Conservation (phyloP, 495 filamentous ascomycete species). For the Tricharina praecox region DNA sequence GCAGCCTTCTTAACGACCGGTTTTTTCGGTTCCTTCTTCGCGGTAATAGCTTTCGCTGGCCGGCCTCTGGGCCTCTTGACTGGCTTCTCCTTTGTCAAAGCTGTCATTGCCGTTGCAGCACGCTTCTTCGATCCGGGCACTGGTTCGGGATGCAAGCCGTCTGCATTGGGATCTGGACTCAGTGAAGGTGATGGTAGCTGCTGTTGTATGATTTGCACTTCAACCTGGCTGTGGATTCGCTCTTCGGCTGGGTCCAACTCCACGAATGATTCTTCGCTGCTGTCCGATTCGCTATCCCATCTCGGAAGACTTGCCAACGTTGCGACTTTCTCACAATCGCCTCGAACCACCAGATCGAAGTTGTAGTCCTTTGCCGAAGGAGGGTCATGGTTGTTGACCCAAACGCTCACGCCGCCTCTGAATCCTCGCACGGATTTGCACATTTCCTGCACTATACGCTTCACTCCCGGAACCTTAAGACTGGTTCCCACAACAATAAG, state of each 20-base stretch:
- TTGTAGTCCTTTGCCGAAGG: slow-evolving; percentile 72
- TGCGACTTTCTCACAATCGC: slow-evolving; percentile 78
- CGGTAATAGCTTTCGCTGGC: too few species aligned
- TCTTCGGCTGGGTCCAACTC: slow-evolving; percentile 15
- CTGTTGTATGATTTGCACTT: slow-evolving; percentile 19
- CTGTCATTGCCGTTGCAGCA: not conserved
- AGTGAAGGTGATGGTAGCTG: slow-evolving; percentile 6
- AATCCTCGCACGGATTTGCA: slow-evolving; percentile 61
- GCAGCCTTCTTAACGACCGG: not conserved
- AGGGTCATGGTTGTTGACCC: slow-evolving; percentile 77
- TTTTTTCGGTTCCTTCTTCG: not conserved
- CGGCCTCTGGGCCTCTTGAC: not conserved
- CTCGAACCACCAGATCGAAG: slow-evolving; percentile 78
- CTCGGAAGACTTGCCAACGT: slow-evolving; percentile 50
- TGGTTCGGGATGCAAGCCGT: not conserved
- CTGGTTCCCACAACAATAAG: slow-evolving; percentile 90
- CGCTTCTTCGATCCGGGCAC: not conserved
- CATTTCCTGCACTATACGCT: slow-evolving; percentile 77
- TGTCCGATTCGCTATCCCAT: slow-evolving; percentile 43
- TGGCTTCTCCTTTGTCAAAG: not conserved
- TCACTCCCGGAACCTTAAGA: slow-evolving; percentile 82
- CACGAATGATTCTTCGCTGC: slow-evolving; percentile 21
- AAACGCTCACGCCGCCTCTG: slow-evolving; percentile 78
- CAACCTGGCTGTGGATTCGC: slow-evolving; percentile 9
- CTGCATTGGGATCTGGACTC: not conserved